Evolutionary conservation across 1,139 yeast genomes (phyloP).

Genomic region (Magnusiomyces magnusii): DNA sequence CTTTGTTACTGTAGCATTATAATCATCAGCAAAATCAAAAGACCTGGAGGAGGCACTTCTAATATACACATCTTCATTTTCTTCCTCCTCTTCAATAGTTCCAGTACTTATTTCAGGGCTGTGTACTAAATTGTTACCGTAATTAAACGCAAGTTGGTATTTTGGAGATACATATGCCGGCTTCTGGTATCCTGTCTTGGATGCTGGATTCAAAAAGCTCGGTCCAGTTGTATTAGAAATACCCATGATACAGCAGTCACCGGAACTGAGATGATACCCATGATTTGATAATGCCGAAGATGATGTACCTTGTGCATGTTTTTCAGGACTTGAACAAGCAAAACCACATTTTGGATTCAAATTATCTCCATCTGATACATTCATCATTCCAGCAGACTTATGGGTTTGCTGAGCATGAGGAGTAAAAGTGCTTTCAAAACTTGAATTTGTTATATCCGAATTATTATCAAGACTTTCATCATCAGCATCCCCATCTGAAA

Average conservation of each 20-base stretch:
- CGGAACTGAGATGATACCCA: not conserved
- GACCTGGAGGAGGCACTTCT: not conserved
- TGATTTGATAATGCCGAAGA: not conserved
- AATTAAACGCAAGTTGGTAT: too few species aligned
- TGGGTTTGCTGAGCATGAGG: not conserved
- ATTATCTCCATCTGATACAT: not conserved
- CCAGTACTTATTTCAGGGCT: too few species aligned
- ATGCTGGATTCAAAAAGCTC: not conserved
- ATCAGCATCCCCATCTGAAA: not conserved
- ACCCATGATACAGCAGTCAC: not conserved
- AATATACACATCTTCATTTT: not conserved
- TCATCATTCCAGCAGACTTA: not conserved
- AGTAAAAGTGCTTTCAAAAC: not conserved
- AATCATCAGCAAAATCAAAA: not conserved
- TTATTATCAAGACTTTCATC: not conserved
- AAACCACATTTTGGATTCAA: not conserved
- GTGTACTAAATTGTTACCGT: too few species aligned
- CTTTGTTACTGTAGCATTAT: not conserved
- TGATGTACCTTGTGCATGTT: not conserved
- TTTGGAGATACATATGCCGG: not conserved
- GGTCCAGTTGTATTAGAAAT: not conserved
- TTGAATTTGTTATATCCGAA: not conserved
- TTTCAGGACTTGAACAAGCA: not conserved
- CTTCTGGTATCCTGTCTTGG: not conserved
- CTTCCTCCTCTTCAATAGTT: too few species aligned